These are phyloP conservation scores for Coccomyxa sp. DNA, from an alignment of 139 green algal species.

Conservation along the genomic window DNA sequence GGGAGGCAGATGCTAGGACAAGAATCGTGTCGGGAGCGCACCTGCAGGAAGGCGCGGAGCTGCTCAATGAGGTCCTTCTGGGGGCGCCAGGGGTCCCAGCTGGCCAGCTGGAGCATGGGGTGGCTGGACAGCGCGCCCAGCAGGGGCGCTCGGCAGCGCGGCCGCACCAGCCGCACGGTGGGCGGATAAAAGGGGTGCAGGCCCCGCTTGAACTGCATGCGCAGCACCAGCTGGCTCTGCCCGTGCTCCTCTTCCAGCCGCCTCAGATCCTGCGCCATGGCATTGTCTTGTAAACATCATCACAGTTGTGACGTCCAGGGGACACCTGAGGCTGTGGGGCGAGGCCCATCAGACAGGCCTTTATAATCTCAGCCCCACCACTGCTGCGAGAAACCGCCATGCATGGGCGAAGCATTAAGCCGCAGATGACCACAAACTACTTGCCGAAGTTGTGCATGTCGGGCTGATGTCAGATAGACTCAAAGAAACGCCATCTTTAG, in stretches of 20 bases:
- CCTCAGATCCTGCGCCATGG: conserved; percentile 58
- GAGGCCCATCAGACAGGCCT: not conserved
- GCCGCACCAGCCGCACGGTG: conserved; percentile 52
- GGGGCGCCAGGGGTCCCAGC: conserved; percentile 68
- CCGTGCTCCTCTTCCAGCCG: conserved; percentile 44
- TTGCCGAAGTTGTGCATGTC: not conserved
- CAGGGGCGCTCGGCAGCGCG: conserved; percentile 44
- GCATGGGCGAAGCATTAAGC: too few species aligned
- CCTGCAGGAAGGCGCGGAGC: conserved; percentile 59
- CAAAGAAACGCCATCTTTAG: not conserved
- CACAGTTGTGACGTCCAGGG: not conserved
- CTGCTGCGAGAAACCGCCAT: too few species aligned
- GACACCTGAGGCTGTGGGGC: not conserved
- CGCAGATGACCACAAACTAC: too few species aligned
- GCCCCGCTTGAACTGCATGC: conserved; percentile 73
- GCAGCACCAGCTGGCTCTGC: conserved; percentile 52
- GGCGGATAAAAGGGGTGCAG: conserved; percentile 86
- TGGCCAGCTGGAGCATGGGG: conserved; percentile 52
- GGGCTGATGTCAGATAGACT: not conserved
- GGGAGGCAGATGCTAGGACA: too few species aligned
- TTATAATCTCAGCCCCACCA: too few species aligned
- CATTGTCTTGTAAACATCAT: not conserved
- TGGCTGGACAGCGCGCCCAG: conserved; percentile 55
- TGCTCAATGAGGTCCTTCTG: conserved; percentile 39
- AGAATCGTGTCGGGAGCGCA: too few species aligned